phyloP scores from a whole-genome alignment of 345 rosid genomes.

The Firmiana major region DNA sequence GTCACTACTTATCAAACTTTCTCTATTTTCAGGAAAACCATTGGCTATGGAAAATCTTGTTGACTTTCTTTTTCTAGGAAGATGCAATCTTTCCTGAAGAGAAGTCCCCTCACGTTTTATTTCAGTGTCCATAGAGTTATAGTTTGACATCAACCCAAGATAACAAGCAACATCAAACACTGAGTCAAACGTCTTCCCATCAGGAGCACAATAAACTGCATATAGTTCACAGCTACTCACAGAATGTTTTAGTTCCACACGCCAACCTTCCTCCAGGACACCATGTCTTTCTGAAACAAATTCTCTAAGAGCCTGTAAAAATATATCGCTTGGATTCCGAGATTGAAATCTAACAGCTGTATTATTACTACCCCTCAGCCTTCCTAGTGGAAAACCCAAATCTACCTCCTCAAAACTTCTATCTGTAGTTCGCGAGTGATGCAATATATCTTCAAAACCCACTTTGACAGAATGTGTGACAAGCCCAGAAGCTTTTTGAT shows the following conservation, averaged over 20 bases:
- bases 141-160: slow-evolving; percentile 63
- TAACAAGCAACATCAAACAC: slow-evolving; percentile 77
- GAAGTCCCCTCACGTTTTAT: slow-evolving; percentile 45
- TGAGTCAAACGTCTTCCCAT: slow-evolving; percentile 75
- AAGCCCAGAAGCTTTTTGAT: slow-evolving; percentile 41
- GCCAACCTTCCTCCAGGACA: slow-evolving; percentile 82
- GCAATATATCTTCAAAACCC: slow-evolving; percentile 47
- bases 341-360: slow-evolving; percentile 25
- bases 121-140: slow-evolving; percentile 41
- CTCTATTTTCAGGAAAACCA: slow-evolving; percentile 57
- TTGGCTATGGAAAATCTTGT: slow-evolving; percentile 36
- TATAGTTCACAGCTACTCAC: slow-evolving; percentile 41
- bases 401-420: slow-evolving; percentile 37
- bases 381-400: slow-evolving; percentile 49
- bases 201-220: slow-evolving; percentile 74
- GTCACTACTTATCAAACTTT: slow-evolving; percentile 34
- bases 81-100: slow-evolving; percentile 46
- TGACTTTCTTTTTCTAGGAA: slow-evolving; percentile 60
- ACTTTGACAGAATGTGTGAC: slow-evolving; percentile 28
- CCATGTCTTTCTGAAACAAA: slow-evolving; percentile 82
- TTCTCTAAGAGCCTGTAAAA: slow-evolving; percentile 72
- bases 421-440: slow-evolving; percentile 30
- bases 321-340: slow-evolving; percentile 46
- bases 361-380: slow-evolving; percentile 40
- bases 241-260: slow-evolving; percentile 62